Conservation (phyloP, 768 basidiomycete genomes). For the Dendrothele bispora region DNA sequence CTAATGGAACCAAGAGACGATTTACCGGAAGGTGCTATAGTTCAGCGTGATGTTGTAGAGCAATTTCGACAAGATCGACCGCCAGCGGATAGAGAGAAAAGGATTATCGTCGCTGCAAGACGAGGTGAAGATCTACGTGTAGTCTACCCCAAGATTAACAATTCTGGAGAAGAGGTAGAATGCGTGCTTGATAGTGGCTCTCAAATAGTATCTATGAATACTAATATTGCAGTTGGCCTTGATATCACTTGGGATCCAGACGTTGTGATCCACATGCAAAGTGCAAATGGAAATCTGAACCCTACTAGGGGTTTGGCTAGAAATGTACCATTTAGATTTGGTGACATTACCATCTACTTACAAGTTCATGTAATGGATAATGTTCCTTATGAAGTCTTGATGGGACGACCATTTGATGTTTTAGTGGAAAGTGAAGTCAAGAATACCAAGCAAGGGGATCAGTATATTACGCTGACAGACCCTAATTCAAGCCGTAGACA, state of each 20-base stretch:
- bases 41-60: no score
- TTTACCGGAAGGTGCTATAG: no score
- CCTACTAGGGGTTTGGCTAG: conserved; percentile 7
- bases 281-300: neutral
- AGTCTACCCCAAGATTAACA: no score
- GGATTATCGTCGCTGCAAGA: no score
- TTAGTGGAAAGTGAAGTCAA: neutral
- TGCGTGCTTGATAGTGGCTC: neutral
- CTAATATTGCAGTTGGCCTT: neutral
- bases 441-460: neutral
- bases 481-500: no score
- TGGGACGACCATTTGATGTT: conserved; percentile 12
- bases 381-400: conserved; percentile 10
- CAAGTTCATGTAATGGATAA: conserved; percentile 12
- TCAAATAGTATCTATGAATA: neutral
- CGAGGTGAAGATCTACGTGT: no score
- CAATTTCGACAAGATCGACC: no score
- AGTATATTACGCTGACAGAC: neutral
- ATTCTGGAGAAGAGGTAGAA: no score
- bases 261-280: neutral
- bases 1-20: no score
- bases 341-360: neutral
- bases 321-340: conserved; percentile 12
- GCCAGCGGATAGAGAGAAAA: no score
- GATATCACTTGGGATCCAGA: neutral